Evolutionary conservation across 1,284 basidiomycete genomes (phyloP).

Genomic region (Gymnopus androsaceus): DNA sequence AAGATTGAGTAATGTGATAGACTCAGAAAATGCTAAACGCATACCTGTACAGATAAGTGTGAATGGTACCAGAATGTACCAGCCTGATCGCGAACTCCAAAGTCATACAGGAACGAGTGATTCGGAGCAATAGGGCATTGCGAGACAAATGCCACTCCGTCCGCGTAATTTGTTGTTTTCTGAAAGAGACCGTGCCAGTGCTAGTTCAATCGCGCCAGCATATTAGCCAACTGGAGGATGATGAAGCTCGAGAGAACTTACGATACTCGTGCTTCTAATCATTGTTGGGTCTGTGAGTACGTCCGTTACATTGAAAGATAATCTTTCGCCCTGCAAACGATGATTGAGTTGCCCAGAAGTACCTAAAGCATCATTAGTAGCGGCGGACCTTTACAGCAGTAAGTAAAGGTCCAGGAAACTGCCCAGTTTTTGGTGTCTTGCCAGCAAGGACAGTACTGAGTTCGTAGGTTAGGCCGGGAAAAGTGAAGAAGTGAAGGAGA

Average conservation of each 20-base stretch:
- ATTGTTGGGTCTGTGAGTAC: conserved; percentile 23
- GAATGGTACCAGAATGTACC: conserved; percentile 50
- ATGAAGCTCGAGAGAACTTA: conserved; percentile 11
- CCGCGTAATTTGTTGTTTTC: conserved; percentile 32
- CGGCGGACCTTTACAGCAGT: background rate
- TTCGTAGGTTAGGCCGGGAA: background rate
- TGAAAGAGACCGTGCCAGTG: conserved; percentile 38
- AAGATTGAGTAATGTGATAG: background rate
- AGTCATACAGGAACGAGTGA: conserved; percentile 36
- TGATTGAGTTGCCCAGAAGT: background rate
- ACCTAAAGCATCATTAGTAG: background rate
- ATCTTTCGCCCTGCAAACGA: conserved; percentile 19
- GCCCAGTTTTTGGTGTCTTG: background rate
- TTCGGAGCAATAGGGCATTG: conserved; percentile 44
- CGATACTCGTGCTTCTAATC: conserved; percentile 25
- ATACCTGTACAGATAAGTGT: conserved; percentile 33
- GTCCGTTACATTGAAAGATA: conserved; percentile 28
- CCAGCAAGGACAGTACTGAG: conserved; percentile 4
- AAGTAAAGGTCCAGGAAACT: conserved; percentile 9
- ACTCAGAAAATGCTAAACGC: background rate
- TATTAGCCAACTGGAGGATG: background rate
- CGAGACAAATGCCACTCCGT: conserved; percentile 33
- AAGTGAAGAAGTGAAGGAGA: background rate
- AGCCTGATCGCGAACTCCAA: conserved; percentile 34
- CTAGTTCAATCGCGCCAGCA: background rate